These are phyloP conservation scores for Scytalidium lignicola DNA, from an alignment of 2,329 filamentous ascomycete genomes.

Conservation along the genomic window DNA sequence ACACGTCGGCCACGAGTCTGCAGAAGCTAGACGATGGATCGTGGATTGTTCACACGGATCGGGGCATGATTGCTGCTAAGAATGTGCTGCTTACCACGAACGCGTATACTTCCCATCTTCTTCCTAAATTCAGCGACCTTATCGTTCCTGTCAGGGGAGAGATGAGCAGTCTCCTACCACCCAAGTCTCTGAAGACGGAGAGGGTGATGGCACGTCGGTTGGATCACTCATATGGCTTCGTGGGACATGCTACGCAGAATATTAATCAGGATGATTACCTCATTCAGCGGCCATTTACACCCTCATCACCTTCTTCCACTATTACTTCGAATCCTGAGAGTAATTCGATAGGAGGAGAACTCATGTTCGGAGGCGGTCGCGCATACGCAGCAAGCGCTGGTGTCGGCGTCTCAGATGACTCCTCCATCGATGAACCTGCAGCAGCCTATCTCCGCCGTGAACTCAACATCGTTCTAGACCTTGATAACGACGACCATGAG, in stretches of 20 bases:
- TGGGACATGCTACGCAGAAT: constrained; percentile 39
- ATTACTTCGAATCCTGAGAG: too few species aligned
- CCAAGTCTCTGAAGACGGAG: constrained; percentile 28
- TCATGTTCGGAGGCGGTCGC: constrained; percentile 70
- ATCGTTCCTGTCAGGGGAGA: constrained; percentile 76
- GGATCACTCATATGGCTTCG: constrained; percentile 49
- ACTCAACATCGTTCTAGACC: constrained; percentile 21
- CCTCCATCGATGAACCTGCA: constrained; percentile 44
- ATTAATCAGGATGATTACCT: constrained; percentile 64
- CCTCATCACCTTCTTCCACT: constrained; percentile 28
- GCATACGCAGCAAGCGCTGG: constrained; percentile 46
- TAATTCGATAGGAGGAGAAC: constrained; percentile 39
- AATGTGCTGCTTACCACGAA: constrained; percentile 77
- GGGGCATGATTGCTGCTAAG: constrained; percentile 59
- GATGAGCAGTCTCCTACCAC: constrained; percentile 61
- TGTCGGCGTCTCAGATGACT: constrained; percentile 56
- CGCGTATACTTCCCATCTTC: constrained; percentile 72
- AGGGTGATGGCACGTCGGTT: constrained; percentile 8
- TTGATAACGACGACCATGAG: constrained; percentile 33
- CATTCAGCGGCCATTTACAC: constrained; percentile 56
- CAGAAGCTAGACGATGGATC: constrained; percentile 27
- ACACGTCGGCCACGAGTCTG: constrained; percentile 56
- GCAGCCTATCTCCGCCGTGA: constrained; percentile 23
- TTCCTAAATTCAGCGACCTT: constrained; percentile 63
- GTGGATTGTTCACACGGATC: constrained; percentile 62